A percentile compares a stretch with the other conserved stretches of the same genome.
Conservation (phyloP, 2,329 filamentous ascomycete genomes). For the Colletotrichum gigasporum region DNA sequence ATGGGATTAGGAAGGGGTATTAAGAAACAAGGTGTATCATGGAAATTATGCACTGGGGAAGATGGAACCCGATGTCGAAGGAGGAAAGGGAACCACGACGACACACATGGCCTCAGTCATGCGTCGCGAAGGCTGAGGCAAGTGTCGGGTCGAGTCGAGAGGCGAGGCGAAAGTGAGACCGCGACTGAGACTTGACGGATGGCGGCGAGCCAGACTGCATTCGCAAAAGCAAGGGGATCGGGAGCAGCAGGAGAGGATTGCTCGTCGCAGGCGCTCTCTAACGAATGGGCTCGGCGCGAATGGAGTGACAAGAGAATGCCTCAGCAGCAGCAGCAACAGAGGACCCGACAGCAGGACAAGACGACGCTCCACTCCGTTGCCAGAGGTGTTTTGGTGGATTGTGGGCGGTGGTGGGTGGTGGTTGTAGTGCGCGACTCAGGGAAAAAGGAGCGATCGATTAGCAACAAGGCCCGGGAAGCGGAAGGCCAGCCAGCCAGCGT, state of each 20-base stretch:
- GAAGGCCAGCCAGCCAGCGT: background rate
- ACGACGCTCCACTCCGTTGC: slow-evolving; percentile 1
- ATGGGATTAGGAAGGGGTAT: slow-evolving; percentile 17
- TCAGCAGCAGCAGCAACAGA: background rate
- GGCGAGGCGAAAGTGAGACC: background rate
- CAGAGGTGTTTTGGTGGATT: slow-evolving; percentile 7
- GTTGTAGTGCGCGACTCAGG: slow-evolving; percentile 24
- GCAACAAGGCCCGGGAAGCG: background rate
- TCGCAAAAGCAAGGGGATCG: background rate
- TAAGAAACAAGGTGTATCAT: slow-evolving; percentile 16
- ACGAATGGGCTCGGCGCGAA: slow-evolving; percentile 2
- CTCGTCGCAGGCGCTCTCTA: slow-evolving; percentile 2
- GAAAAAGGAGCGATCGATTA: slow-evolving; percentile 24
- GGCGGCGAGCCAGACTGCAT: slow-evolving; percentile 9
- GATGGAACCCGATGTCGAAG: slow-evolving; percentile 25
- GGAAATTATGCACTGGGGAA: slow-evolving; percentile 27
- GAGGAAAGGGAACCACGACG: slow-evolving; percentile 20
- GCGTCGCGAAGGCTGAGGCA: slow-evolving; percentile 24
- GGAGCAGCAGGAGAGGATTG: background rate
- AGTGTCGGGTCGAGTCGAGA: slow-evolving; percentile 12
- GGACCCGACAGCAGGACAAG: too few relatives aligned
- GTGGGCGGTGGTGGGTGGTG: background rate
- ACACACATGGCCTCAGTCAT: slow-evolving; percentile 29
- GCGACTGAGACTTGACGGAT: background rate
- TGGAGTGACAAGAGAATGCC: slow-evolving; percentile 18